These are phyloP conservation scores for Phytophthora colocasiae DNA, from an alignment of 352 stramenopile genomes.

Conservation along the genomic window DNA sequence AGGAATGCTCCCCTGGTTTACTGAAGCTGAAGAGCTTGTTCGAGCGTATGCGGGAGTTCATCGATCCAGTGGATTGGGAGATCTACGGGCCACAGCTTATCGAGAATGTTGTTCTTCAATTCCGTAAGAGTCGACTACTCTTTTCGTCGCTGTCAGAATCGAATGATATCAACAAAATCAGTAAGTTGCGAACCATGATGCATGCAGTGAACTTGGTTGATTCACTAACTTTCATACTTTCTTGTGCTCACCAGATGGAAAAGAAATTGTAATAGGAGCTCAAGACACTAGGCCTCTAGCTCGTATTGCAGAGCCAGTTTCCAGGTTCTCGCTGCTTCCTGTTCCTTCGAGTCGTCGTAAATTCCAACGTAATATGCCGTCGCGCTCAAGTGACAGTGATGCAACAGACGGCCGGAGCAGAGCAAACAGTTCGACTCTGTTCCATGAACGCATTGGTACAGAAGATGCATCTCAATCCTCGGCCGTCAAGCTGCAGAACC, in stretches of 20 bases:
- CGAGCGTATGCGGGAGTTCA: slow-evolving; percentile 81
- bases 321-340: slow-evolving; percentile 83
- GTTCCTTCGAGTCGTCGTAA: slow-evolving; percentile 64
- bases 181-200: slow-evolving; percentile 43
- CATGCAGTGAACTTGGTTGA: neutral
- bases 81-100: slow-evolving; percentile 88
- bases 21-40: slow-evolving; percentile 70
- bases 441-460: slow-evolving; percentile 41
- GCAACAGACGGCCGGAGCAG: slow-evolving; percentile 29
- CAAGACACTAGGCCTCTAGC: slow-evolving; percentile 75
- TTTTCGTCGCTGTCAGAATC: slow-evolving; percentile 86
- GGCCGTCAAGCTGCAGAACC: slow-evolving; percentile 65
- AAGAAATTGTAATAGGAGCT: slow-evolving; percentile 68
- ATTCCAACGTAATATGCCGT: slow-evolving; percentile 52
- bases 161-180: slow-evolving; percentile 88
- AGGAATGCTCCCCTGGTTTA: slow-evolving; percentile 61
- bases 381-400: slow-evolving; percentile 42
- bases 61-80: slow-evolving; percentile 90
- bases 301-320: slow-evolving; percentile 76
- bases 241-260: slow-evolving; percentile 62
- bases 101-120: slow-evolving; percentile 88
- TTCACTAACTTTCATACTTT: slow-evolving; percentile 18
- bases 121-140: slow-evolving; percentile 84
- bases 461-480: slow-evolving; percentile 49
- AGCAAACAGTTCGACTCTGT: slow-evolving; percentile 46